Base-by-base conservation (phyloP, 768 basidiomycete genomes). In the Lactarius deliciosus region DNA sequence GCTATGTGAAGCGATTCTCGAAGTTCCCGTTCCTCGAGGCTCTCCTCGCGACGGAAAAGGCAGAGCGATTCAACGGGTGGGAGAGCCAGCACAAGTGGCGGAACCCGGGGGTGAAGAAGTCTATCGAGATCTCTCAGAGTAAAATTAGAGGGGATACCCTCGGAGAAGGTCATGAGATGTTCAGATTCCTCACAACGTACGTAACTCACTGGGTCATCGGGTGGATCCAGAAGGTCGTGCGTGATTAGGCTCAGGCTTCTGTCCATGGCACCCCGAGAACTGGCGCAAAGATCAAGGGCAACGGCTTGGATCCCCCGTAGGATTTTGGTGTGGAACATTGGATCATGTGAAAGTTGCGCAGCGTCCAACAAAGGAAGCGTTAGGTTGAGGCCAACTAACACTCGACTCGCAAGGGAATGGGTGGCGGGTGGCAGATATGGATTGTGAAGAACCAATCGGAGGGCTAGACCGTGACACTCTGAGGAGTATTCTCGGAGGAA, bases 21-120 rank as follows among this genome's bases (percentile, higher is more conserved):
- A 11, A 76, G 73, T 45, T 80, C 81, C 3, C 67, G 72, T 75
- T 93, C 91, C 72, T 91, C 89, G 22, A 80, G 78, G 36, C 83
- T 81, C 72, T 90, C 89, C 69, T 92, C 89, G 2, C 78, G 76
- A 32, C 80, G 81, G 69, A 85, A 86, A 34, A 92, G 79, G 15
- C 86, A 81, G 18, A 92, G 73, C 1, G 81, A 75, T 68, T 89
- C 89, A 13, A 89, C 73, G 36, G 82, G 79, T 18, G 91, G 90
- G 64, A 90, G 75, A 4, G 88, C 81, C 55, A 88, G 85, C 61
- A 92, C 79, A 15, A 91, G 76, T 9, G 92, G 89, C 10, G 93
- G 93, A 5, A 90, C 80, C 25, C 91, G 87, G 56, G 92, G 92
- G 71, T 94, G 93, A 13, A 95, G 73, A 28, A 93, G 76, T 32